Percentiles rank a stretch among this genome's conserved stretches.
Evolutionary conservation across 2,329 filamentous ascomycete species (phyloP).

Genomic region (Ramularia collo-cygni): DNA sequence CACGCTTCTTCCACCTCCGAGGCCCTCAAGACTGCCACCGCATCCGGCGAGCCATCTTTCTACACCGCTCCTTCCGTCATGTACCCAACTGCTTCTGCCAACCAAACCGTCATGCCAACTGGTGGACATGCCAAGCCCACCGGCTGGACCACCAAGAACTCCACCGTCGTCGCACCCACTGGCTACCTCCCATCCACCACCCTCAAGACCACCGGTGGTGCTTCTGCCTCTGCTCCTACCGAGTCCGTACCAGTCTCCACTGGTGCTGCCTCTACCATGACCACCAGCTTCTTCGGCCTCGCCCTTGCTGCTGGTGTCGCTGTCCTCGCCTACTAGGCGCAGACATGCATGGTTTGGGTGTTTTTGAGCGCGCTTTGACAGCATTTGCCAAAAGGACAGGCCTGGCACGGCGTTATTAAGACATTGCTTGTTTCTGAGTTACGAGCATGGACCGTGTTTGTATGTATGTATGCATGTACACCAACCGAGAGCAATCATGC

Average conservation of each 20-base stretch:
- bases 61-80: conserved; percentile 56
- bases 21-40: conserved; percentile 5
- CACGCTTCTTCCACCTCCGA: conserved; percentile 5
- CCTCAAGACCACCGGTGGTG: not conserved
- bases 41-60: conserved; percentile 5
- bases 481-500: no score
- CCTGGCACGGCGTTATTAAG: no score
- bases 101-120: conserved; percentile 11
- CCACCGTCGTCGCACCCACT: conserved; percentile 28
- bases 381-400: no score
- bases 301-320: conserved; percentile 35
- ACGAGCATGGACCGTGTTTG: no score
- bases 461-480: no score
- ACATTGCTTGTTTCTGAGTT: no score
- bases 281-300: conserved; percentile 35
- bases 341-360: not conserved
- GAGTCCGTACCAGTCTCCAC: not conserved
- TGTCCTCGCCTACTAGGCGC: conserved; percentile 31
- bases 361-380: no score
- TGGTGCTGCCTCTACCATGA: conserved; percentile 7
- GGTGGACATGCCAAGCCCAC: conserved; percentile 2
- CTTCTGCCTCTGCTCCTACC: not conserved
- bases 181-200: conserved; percentile 20
- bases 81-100: conserved; percentile 48
- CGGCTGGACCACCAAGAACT: conserved; percentile 12